Evolutionary conservation across 2,329 filamentous ascomycete genomes (phyloP).

Genomic region (Gremmenia infestans): DNA sequence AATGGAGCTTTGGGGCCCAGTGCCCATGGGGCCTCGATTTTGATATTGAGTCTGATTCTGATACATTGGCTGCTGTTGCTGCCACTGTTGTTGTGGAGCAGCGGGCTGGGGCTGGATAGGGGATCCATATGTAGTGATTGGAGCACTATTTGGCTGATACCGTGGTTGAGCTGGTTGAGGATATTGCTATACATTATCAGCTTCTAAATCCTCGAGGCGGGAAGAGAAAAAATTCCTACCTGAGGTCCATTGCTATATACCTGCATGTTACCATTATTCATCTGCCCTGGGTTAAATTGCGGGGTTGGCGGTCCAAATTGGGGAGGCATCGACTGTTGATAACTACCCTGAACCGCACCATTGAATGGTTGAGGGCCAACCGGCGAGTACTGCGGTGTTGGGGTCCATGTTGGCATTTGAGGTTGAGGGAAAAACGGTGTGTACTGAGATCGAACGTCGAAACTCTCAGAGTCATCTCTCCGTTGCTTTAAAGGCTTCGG

Average conservation of each 20-base stretch:
- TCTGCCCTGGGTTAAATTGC: conserved; percentile 26
- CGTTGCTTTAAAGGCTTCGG: conserved; percentile 59
- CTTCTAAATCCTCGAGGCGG: background rate
- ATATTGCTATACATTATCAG: conserved; percentile 26
- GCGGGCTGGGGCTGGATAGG: conserved; percentile 29
- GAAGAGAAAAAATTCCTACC: conserved; percentile 14
- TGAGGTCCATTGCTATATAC: conserved; percentile 25
- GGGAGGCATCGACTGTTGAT: conserved; percentile 29
- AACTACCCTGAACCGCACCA: conserved; percentile 37
- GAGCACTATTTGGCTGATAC: conserved; percentile 30
- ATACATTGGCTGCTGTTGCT: conserved; percentile 20
- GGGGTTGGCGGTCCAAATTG: conserved; percentile 37
- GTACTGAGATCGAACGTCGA: conserved; percentile 64
- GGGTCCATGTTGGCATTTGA: conserved; percentile 54
- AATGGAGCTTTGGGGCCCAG: conserved; percentile 31
- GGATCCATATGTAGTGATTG: conserved; percentile 30
- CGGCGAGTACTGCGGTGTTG: conserved; percentile 49
- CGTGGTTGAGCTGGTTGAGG: conserved; percentile 26
- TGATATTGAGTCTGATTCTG: conserved; percentile 19
- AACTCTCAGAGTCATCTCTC: conserved; percentile 59
- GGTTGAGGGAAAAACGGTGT: conserved; percentile 58
- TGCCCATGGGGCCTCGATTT: conserved; percentile 20
- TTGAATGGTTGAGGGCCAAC: conserved; percentile 45
- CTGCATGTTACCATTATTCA: conserved; percentile 38
- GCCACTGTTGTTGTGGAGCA: conserved; percentile 28